phyloP scores from a whole-genome alignment of 331 rosid genomes.

The Pyrus hybrid region DNA sequence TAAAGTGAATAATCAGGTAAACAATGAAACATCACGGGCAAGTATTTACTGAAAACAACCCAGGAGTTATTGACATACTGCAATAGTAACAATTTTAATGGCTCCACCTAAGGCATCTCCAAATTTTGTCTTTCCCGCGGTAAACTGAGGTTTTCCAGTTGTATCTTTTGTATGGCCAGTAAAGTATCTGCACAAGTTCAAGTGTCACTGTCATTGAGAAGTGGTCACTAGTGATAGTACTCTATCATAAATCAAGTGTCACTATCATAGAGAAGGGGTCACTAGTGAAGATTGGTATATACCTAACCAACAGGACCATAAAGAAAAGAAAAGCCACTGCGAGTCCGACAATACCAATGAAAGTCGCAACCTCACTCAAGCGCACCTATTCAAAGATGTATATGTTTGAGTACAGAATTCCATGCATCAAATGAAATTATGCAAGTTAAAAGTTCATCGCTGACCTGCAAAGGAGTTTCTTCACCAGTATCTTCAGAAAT shows the following conservation, averaged over 20 bases:
- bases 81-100: constrained; percentile 84
- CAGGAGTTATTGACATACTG: constrained; percentile 42
- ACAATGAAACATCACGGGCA: not conserved
- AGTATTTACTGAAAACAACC: not conserved
- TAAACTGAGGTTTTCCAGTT: constrained; percentile 41
- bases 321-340: constrained; percentile 69
- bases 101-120: constrained; percentile 78
- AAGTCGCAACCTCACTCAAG: constrained; percentile 95
- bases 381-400: constrained; percentile 59
- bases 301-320: constrained; percentile 75
- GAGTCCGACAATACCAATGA: constrained; percentile 89
- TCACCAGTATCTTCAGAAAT: constrained; percentile 97
- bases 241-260: not conserved
- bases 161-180: constrained; percentile 59
- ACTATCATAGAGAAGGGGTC: not conserved
- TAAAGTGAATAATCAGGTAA: not conserved
- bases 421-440: not conserved
- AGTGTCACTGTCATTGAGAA: not conserved
- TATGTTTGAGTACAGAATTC: constrained; percentile 6
- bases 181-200: constrained; percentile 56
- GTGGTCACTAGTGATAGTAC: not conserved
- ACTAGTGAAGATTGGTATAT: constrained; percentile 5
- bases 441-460: not conserved
- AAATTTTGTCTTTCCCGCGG: constrained; percentile 54
- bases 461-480: constrained; percentile 98